Conservation (phyloP, 257 asterid species). For the Nyctanthes arbortristis region DNA sequence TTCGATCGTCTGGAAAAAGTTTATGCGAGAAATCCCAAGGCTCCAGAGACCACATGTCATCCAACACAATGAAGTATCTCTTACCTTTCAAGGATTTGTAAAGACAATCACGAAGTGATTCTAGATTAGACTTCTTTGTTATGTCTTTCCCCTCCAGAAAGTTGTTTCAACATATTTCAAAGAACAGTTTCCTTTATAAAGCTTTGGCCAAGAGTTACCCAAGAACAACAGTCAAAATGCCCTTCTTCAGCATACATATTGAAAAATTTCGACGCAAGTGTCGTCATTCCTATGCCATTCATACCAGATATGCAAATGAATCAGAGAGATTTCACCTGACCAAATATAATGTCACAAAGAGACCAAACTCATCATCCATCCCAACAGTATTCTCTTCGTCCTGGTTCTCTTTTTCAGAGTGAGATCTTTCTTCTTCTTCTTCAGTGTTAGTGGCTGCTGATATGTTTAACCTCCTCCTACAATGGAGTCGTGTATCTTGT, state of each 20-base stretch:
- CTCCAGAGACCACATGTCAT: background rate
- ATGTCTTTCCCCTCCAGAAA: background rate
- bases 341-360: background rate
- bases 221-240: background rate
- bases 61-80: background rate
- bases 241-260: rapidly evolving
- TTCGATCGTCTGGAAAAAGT: background rate
- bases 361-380: background rate
- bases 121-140: background rate
- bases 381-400: background rate
- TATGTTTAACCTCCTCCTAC: background rate
- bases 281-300: background rate
- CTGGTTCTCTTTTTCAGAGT: background rate
- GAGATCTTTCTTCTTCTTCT: background rate
- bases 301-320: background rate
- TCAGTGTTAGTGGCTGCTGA: background rate
- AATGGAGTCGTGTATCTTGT: background rate
- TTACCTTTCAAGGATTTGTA: background rate
- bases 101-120: background rate
- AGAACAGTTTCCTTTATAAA: background rate
- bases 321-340: background rate
- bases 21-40: background rate
- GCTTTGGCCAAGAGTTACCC: background rate
- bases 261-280: background rate
- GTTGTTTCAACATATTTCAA: background rate